These are phyloP conservation scores for Hyaloscypha finlandica DNA, from an alignment of 495 filamentous ascomycete genomes.

Conservation along the genomic window DNA sequence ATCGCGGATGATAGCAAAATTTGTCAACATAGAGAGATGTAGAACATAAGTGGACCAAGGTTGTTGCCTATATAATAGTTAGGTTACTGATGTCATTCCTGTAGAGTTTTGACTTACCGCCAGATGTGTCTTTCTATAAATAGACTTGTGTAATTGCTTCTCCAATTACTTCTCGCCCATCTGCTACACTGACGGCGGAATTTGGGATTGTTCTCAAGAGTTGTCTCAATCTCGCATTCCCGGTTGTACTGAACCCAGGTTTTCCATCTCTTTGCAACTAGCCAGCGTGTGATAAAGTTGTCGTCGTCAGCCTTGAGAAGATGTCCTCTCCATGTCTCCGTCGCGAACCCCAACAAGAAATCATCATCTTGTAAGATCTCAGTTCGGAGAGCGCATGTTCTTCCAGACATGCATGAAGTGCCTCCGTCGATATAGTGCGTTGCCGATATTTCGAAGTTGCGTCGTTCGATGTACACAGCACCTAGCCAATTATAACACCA, in stretches of 20 bases:
- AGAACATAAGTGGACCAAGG: constrained; percentile 64
- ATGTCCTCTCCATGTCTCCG: constrained; percentile 69
- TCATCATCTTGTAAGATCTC: constrained; percentile 73
- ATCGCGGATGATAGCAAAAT: constrained; percentile 56
- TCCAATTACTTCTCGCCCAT: constrained; percentile 80
- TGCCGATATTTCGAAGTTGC: constrained; percentile 45
- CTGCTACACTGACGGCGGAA: constrained; percentile 76
- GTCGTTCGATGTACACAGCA: constrained; percentile 74
- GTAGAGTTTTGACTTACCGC: constrained; percentile 51
- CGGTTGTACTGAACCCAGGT: constrained; percentile 75
- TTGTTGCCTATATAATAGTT: constrained; percentile 43
- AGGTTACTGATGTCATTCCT: not conserved
- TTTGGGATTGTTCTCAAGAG: constrained; percentile 68
- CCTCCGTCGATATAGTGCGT: too few relatives aligned
- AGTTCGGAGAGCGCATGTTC: constrained; percentile 54
- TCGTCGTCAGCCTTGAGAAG: constrained; percentile 81
- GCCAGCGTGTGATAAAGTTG: constrained; percentile 80
- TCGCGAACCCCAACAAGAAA: constrained; percentile 71
- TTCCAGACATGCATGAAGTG: constrained; percentile 80
- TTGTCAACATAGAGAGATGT: constrained; percentile 58
- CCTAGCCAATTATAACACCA: constrained; percentile 78
- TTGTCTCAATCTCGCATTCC: constrained; percentile 73
- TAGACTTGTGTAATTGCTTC: constrained; percentile 77
- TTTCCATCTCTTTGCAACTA: constrained; percentile 73
- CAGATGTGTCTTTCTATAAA: constrained; percentile 67